A percentile compares a stretch with the other conserved stretches of the same genome.
Evolutionary conservation across 768 basidiomycete genomes (phyloP).

Genomic region (Calocybe gangraenosa): DNA sequence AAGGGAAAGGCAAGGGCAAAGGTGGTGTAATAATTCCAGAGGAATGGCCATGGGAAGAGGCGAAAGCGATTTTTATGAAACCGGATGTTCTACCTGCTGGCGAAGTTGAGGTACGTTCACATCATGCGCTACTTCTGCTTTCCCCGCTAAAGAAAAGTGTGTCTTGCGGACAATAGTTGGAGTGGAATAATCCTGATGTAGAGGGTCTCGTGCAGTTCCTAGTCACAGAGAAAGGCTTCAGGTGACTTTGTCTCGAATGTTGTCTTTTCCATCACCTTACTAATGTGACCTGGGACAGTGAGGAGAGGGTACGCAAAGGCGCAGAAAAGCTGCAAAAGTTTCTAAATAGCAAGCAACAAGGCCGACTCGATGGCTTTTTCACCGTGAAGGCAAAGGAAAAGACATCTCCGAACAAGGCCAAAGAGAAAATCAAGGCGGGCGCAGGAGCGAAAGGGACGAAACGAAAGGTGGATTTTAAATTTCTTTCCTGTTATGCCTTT

Average conservation of each 20-base stretch:
- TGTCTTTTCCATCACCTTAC: background rate
- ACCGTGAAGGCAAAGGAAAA: slow-evolving; percentile 60
- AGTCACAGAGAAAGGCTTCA: slow-evolving; percentile 95
- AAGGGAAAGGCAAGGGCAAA: slow-evolving; percentile 59
- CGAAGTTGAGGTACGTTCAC: slow-evolving; percentile 64
- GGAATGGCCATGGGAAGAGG: slow-evolving; percentile 96
- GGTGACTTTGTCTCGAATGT: slow-evolving; percentile 38
- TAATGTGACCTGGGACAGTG: slow-evolving; percentile 46
- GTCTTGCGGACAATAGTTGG: slow-evolving; percentile 69
- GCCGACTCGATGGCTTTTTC: slow-evolving; percentile 95
- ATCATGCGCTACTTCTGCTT: background rate
- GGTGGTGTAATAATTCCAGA: slow-evolving; percentile 84
- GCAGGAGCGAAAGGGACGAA: slow-evolving; percentile 39
- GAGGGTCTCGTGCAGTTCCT: slow-evolving; percentile 93
- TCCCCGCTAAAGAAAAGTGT: background rate
- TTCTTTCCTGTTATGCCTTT: background rate
- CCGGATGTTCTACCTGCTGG: slow-evolving; percentile 88
- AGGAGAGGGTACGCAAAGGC: slow-evolving; percentile 94
- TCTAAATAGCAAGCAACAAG: slow-evolving; percentile 90
- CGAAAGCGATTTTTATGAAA: slow-evolving; percentile 83
- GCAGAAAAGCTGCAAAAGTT: slow-evolving; percentile 90
- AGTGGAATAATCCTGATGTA: slow-evolving; percentile 91
- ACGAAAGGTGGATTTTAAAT: slow-evolving; percentile 39
- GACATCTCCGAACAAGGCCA: slow-evolving; percentile 25
- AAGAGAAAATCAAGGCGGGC: slow-evolving; percentile 35